phyloP scores from a whole-genome alignment of 1,139 yeast genomes.

The Saccharomycopsis phalli region DNA sequence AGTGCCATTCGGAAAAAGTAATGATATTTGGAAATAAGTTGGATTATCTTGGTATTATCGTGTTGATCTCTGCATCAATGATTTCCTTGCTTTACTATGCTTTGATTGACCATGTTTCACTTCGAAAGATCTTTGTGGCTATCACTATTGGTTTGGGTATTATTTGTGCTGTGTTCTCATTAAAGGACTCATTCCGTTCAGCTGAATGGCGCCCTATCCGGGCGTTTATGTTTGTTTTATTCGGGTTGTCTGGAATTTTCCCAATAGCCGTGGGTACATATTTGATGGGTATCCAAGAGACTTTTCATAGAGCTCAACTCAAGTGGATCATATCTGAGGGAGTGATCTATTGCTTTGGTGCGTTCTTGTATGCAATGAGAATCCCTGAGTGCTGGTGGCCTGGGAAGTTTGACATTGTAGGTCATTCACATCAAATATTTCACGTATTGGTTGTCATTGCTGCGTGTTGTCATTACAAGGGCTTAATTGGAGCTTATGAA shows the following conservation, averaged over 20 bases:
- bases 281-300: conserved; percentile 36
- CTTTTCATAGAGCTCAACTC: conserved; percentile 45
- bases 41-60: conserved; percentile 81
- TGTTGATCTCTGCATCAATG: conserved; percentile 67
- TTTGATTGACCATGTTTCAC: conserved; percentile 40
- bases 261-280: conserved; percentile 52
- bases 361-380: conserved; percentile 66
- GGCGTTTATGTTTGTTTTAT: conserved; percentile 68
- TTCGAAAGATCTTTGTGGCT: conserved; percentile 37
- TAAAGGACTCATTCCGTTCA: conserved; percentile 56
- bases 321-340: conserved; percentile 65
- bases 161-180: conserved; percentile 55
- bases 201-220: conserved; percentile 69
- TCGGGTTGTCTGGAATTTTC: conserved; percentile 71
- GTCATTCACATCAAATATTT: conserved; percentile 84
- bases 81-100: conserved; percentile 65
- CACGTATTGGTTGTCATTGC: conserved; percentile 78
- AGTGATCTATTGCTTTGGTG: conserved; percentile 66
- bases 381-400: conserved; percentile 69
- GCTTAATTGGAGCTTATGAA: conserved; percentile 51
- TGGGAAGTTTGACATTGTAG: conserved; percentile 62
- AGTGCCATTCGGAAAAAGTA: conserved; percentile 60
- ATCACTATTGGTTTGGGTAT: conserved; percentile 49
- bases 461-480: conserved; percentile 66
- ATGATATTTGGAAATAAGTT: conserved; percentile 65